Evolutionary conservation across 768 basidiomycete species (phyloP).

Genomic region (Candolleomyces efflorescens): DNA sequence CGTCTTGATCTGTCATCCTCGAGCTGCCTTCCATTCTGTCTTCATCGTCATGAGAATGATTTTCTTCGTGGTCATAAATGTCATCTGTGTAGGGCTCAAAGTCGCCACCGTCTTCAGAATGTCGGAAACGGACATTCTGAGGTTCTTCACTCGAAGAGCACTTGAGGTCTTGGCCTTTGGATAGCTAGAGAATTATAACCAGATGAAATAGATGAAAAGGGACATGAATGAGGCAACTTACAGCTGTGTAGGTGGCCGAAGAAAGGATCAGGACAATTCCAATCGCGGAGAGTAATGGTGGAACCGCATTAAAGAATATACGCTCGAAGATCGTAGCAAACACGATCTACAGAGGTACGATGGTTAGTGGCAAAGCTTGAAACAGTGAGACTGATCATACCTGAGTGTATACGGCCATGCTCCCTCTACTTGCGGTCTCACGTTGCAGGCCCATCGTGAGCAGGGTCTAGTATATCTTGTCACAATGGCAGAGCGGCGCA

Average conservation of each 20-base stretch:
- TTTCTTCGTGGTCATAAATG: not conserved
- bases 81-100: not conserved
- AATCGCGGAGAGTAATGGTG: constrained; percentile 52
- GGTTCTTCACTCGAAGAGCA: not conserved
- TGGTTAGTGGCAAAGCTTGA: not conserved
- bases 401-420: constrained; percentile 53
- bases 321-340: constrained; percentile 65
- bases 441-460: constrained; percentile 49
- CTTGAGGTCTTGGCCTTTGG: not conserved
- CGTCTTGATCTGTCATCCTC: not conserved
- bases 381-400: constrained; percentile 21
- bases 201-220: not conserved
- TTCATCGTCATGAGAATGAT: not conserved
- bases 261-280: constrained; percentile 64
- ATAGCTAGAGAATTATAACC: too few species aligned
- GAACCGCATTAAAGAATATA: constrained; percentile 56
- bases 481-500: not conserved
- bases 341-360: constrained; percentile 41
- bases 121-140: too few species aligned
- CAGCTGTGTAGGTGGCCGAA: constrained; percentile 62
- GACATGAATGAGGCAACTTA: constrained; percentile 31
- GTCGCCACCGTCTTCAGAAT: not conserved
- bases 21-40: not conserved
- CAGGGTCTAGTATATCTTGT: constrained; percentile 11
- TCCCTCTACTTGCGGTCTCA: constrained; percentile 60